Conservation (phyloP, 1,139 yeast genomes). For the Groenewaldozyma auringiensis region DNA sequence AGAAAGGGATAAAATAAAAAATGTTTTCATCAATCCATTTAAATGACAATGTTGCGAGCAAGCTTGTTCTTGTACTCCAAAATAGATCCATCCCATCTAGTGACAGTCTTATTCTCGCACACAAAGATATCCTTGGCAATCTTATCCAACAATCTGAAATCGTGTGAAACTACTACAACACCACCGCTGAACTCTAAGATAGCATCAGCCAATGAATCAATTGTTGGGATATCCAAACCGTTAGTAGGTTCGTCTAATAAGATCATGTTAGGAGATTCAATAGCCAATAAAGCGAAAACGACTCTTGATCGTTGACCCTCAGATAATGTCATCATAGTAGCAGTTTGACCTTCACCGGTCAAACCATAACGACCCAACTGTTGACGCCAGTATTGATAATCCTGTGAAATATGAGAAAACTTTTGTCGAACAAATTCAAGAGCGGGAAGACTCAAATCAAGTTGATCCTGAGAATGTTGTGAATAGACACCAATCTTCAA, state of each 20-base stretch:
- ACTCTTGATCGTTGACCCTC: conserved; percentile 99
- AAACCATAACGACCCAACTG: conserved; percentile 97
- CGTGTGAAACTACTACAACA: conserved; percentile 97
- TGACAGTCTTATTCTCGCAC: conserved; percentile 89
- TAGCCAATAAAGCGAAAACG: conserved; percentile 90
- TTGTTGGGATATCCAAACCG: conserved; percentile 97
- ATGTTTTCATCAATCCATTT: no score
- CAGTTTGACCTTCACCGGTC: conserved; percentile 98
- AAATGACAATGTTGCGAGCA: conserved; percentile 62
- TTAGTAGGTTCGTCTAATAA: conserved; percentile 98
- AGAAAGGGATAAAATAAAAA: no score
- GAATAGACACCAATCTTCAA: conserved; percentile 98
- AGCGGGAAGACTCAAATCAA: conserved; percentile 90
- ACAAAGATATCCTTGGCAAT: conserved; percentile 96
- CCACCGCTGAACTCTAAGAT: conserved; percentile 94
- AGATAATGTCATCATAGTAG: conserved; percentile 95
- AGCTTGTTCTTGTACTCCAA: conserved; percentile 87
- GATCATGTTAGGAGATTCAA: conserved; percentile 90
- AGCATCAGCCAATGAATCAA: conserved; percentile 95
- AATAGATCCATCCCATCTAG: conserved; percentile 92
- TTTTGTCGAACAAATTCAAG: conserved; percentile 95
- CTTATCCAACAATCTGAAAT: conserved; percentile 94
- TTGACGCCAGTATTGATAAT: conserved; percentile 98
- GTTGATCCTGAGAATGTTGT: conserved; percentile 97
- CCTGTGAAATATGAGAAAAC: conserved; percentile 84